phyloP scores from a whole-genome alignment of 2,329 filamentous ascomycete genomes.

The Leptodontidium sp. region DNA sequence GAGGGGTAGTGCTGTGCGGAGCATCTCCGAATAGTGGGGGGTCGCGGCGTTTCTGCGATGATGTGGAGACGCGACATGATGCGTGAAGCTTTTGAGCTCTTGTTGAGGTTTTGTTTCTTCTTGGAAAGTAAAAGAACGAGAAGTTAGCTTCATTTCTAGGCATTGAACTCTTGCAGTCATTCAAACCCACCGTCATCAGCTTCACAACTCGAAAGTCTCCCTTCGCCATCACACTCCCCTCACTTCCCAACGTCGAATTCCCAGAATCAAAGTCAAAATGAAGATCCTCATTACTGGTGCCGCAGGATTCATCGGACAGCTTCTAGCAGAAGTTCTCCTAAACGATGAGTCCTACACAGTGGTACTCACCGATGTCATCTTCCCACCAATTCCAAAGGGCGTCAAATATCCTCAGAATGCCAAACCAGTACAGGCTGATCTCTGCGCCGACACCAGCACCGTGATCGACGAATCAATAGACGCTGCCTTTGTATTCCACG shows the following conservation, averaged over 20 bases:
- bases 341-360: conserved; percentile 55
- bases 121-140: not conserved
- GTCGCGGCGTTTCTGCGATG: not conserved
- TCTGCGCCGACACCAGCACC: conserved; percentile 46
- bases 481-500: conserved; percentile 66
- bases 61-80: not conserved
- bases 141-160: not conserved
- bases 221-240: not conserved
- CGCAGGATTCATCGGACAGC: conserved; percentile 70
- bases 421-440: conserved; percentile 44
- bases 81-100: not conserved
- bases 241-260: not conserved
- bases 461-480: conserved; percentile 49
- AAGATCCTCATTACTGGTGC: conserved; percentile 68
- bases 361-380: conserved; percentile 63
- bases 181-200: not conserved
- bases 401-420: conserved; percentile 40
- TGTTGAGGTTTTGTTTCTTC: not conserved
- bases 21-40: not conserved
- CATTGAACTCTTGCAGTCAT: not conserved
- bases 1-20: conserved; percentile 1
- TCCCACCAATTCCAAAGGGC: conserved; percentile 58
- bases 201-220: not conserved
- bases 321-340: conserved; percentile 64
- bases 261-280: not conserved